Conservation (phyloP, 768 basidiomycete species). For the Amanita pseudoporphyria region DNA sequence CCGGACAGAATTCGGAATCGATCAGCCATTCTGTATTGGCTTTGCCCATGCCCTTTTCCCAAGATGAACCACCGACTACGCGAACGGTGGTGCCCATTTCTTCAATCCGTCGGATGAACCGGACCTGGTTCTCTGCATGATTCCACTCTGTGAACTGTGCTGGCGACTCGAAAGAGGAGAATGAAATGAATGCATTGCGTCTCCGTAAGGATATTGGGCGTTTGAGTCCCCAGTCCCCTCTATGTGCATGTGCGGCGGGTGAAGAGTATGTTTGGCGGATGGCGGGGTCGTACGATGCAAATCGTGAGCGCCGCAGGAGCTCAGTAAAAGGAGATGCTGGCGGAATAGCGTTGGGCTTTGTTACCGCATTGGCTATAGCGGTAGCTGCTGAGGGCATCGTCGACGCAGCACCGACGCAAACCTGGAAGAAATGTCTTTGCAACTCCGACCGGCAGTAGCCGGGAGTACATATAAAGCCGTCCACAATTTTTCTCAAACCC, state of each 20-base stretch:
- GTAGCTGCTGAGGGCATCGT: slow-evolving; percentile 4
- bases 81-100: slow-evolving; percentile 42
- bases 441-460: slow-evolving; percentile 17
- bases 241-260: slow-evolving; percentile 55
- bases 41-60: slow-evolving; percentile 31
- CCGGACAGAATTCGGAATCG: slow-evolving; percentile 24
- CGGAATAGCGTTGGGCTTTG: slow-evolving; percentile 10
- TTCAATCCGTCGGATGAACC: slow-evolving; percentile 58
- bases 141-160: slow-evolving; percentile 76
- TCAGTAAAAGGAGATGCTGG: slow-evolving; percentile 64
- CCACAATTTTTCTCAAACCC: slow-evolving; percentile 16
- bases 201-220: slow-evolving; percentile 65
- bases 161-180: slow-evolving; percentile 59
- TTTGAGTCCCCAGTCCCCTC: slow-evolving; percentile 83
- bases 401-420: background rate
- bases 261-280: slow-evolving; percentile 76
- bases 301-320: slow-evolving; percentile 74
- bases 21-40: slow-evolving; percentile 22
- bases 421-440: background rate
- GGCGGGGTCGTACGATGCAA: slow-evolving; percentile 66
- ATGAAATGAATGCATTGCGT: slow-evolving; percentile 53
- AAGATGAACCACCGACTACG: slow-evolving; percentile 18
- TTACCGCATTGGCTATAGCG: slow-evolving; percentile 12
- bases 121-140: slow-evolving; percentile 52
- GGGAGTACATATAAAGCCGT: slow-evolving; percentile 21